phyloP scores from a whole-genome alignment of 371 early-diverging fungal species.

The Apophysomyces sp. region DNA sequence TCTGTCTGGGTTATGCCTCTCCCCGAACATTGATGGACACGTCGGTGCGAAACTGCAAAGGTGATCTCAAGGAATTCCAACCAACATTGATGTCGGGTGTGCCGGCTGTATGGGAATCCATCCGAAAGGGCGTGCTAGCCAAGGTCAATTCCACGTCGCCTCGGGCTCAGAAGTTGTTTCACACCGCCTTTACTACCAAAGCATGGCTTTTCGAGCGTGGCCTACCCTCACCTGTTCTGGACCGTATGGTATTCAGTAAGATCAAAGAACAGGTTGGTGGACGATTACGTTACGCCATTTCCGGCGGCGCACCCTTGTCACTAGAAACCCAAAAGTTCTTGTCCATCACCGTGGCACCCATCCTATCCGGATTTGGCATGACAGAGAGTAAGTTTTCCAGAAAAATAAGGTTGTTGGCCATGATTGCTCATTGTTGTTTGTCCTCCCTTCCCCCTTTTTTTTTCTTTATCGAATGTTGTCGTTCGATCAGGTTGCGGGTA shows the following conservation, averaged over 20 bases:
- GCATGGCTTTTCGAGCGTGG: conserved; percentile 46
- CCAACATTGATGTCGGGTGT: conserved; percentile 83
- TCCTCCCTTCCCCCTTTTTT: neutral
- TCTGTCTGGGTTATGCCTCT: conserved; percentile 73
- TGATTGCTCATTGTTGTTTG: neutral
- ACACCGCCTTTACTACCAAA: conserved; percentile 56
- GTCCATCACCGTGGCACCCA: conserved; percentile 61
- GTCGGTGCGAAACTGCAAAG: conserved; percentile 67
- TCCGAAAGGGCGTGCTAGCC: conserved; percentile 66
- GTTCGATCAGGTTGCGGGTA: conserved; percentile 4
- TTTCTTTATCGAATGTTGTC: too few relatives aligned
- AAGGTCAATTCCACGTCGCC: conserved; percentile 39
- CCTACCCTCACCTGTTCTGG: conserved; percentile 61
- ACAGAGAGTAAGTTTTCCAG: conserved; percentile 16
- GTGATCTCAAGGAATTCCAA: conserved; percentile 73
- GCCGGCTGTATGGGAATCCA: conserved; percentile 77
- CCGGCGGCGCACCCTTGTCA: conserved; percentile 83
- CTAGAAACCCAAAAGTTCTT: conserved; percentile 70
- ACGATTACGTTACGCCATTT: conserved; percentile 64
- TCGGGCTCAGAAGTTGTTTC: conserved; percentile 48
- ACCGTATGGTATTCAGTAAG: conserved; percentile 69
- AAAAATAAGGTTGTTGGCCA: neutral
- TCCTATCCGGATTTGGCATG: conserved; percentile 77
- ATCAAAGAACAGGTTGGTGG: conserved; percentile 79
- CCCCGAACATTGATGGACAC: conserved; percentile 64